Evolutionary conservation across 306 rosid species (phyloP), one percentile per base, ranked within the genome.

Genomic region (Herpetospermum pedunculosum): DNA sequence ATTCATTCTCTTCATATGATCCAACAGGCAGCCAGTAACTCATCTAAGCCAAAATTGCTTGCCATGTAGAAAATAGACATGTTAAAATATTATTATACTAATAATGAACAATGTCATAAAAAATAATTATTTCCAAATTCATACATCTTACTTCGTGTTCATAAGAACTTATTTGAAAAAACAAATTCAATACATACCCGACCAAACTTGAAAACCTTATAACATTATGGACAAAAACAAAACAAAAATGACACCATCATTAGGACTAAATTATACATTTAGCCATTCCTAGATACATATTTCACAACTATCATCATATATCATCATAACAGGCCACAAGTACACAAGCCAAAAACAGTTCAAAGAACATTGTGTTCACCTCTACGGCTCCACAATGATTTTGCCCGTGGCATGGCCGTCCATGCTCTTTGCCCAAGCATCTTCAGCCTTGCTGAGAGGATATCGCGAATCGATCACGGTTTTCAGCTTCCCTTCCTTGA

Each of bases 341-440:
- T 4, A 13, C 25, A 23, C 28, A 4, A 46, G 52, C 52, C 49
- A 47, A 5, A 16, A 21, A 19, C 1, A 50, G 57, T 15, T 28
- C 2, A 14, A 57, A 57, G 64, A 7, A 29, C 19, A 57, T 28
- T 29, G 49, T 62, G 70, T 52, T 29, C 9, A 8, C 16, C n/a
- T n/a, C 71, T 59, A 72, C 7, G 82, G 82, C 77, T 86, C 93
- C 75, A 88, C 81, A 43, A 90, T 75, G 84, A 90, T 84, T 82
- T 88, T 90, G 19, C 94, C 94, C 30, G 89, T 83, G 72, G 87
- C 87, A 74, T 82, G 84, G 52, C 89, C 87, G 43, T 86, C 88
- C 40, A 84, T 81, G 77, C 88, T 85, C 85, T 84, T 86, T 40
- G 90, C 88, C 96, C 96, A 90, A 52, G 92, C 93, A 83, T 85